Evolutionary conservation across 805 yeast species (phyloP), one percentile per base, ranked within the genome.

Genomic region (Wickerhamiella domercqiae): DNA sequence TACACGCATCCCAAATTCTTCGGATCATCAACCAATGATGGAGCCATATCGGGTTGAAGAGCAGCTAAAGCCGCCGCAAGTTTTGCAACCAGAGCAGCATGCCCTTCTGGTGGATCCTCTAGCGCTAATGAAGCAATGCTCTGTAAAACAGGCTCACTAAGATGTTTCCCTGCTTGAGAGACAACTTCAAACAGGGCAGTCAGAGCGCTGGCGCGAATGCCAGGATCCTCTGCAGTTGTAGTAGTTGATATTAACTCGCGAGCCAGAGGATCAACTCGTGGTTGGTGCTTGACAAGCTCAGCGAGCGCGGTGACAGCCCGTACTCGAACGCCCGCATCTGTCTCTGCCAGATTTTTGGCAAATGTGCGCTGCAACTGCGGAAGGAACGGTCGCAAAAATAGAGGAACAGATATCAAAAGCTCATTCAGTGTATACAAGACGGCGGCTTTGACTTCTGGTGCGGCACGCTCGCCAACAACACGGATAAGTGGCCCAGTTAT

Each of bases 281-380:
- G 86, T 59, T 86, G 96, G 53, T 78, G 75, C 51, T 75, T 78
- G 51, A 87, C 81, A 53, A 90, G 68, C 7, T 86, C 73, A 37
- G 95, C 94, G 47, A 90, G 63, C 0, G 95, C 96, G 45, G 67
- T 70, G 21, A 94, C 96, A 11, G 98, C 94, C 44, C 93, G 71
- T 5, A 73, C 58, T 47, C 97, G 70, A 51, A 90, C 64, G 6
- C 69, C 59, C 36, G 78, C 93, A 49, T 76, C 79, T 2, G 70
- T 51, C 60, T 90, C 98, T 36, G 82, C 70, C 47, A 90, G 64
- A 2, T 94, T 80, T 55, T 93, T 79, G 30, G 87, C 94, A 62
- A 90, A 90, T 1, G 98, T 90, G 55, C 99, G 72, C 62, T 90
- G 98, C 48, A 90, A 68, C 63, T 90, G 99, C 6, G 99, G 99